Conservation (phyloP, 176 grass and related monocot species). For the Oryza meridionalis region DNA sequence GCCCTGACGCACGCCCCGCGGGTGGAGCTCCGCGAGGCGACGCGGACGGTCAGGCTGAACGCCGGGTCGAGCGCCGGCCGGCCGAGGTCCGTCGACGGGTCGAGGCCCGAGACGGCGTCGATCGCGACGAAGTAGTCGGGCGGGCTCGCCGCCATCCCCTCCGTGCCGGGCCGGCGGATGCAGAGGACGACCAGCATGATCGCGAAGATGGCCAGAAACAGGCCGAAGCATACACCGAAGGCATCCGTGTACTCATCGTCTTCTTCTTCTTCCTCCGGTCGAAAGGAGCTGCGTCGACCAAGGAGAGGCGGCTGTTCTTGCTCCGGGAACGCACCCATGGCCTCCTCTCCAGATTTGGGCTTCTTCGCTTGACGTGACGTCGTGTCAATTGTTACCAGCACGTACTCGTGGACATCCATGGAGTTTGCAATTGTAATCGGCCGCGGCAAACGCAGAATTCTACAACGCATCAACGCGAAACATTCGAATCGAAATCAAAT, state of each 20-base stretch:
- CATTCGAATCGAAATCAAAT: not conserved
- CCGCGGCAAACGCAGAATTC: not conserved
- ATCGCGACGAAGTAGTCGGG: slow-evolving; percentile 21
- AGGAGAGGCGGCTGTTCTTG: not conserved
- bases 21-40: not conserved
- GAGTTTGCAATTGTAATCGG: not conserved
- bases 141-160: not conserved
- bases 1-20: not conserved
- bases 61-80: not conserved
- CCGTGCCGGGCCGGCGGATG: too few relatives aligned
- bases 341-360: not conserved
- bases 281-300: too few relatives aligned
- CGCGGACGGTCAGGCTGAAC: slow-evolving; percentile 38
- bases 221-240: not conserved
- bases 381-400: not conserved
- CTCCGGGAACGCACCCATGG: not conserved
- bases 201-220: not conserved
- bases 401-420: not conserved
- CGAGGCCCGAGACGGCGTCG: slow-evolving; percentile 24
- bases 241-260: not conserved
- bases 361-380: not conserved
- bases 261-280: not conserved
- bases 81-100: slow-evolving; percentile 25
- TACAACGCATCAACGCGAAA: not conserved
- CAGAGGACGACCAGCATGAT: not conserved